Evolutionary conservation across 352 stramenopile genomes (phyloP).

Genomic region (Phytophthora fragariae): DNA sequence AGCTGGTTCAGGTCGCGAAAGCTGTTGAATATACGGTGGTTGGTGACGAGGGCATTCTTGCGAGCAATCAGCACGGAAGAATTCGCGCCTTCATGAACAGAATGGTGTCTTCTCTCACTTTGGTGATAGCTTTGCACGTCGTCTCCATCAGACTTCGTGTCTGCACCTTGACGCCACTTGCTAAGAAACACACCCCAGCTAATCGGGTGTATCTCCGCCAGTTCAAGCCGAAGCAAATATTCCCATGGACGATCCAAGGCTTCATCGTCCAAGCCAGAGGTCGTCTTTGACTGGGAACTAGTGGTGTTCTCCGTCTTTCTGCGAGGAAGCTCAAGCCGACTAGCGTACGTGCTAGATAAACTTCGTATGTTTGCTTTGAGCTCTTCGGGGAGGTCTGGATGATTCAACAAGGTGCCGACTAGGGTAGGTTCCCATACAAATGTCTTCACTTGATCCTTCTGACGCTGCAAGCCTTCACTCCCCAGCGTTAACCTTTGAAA

Average conservation of each 20-base stretch:
- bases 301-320: neutral
- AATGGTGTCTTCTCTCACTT: constrained; percentile 25
- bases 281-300: neutral
- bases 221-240: constrained; percentile 38
- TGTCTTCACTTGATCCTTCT: constrained; percentile 8
- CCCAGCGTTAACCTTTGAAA: constrained; percentile 37
- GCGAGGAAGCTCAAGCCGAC: constrained; percentile 6
- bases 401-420: constrained; percentile 30
- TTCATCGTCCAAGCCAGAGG: neutral
- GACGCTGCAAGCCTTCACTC: neutral
- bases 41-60: constrained; percentile 41
- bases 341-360: constrained; percentile 7
- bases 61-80: constrained; percentile 35
- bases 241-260: constrained; percentile 32
- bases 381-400: constrained; percentile 29
- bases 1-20: constrained; percentile 54
- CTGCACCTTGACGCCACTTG: constrained; percentile 50
- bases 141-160: constrained; percentile 22
- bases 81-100: constrained; percentile 12
- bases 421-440: constrained; percentile 58
- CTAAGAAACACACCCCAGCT: constrained; percentile 66
- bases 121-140: constrained; percentile 17
- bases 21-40: constrained; percentile 49
- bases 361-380: constrained; percentile 50
- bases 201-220: constrained; percentile 50